Evolutionary conservation across 768 basidiomycete genomes (phyloP), one percentile per base, ranked within the genome.

Genomic region (Mycena latifolia): DNA sequence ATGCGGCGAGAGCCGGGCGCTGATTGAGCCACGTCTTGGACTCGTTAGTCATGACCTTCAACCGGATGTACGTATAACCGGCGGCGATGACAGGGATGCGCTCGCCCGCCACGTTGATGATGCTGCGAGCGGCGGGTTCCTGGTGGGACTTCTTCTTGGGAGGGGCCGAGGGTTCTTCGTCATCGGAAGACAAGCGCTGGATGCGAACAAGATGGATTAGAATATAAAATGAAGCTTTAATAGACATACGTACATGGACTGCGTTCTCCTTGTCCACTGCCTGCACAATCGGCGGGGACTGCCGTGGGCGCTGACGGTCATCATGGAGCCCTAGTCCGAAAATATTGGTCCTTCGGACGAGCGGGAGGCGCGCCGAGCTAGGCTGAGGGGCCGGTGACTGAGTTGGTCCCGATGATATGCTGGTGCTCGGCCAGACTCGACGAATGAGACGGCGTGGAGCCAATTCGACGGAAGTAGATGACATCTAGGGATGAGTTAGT

Each of bases 101-200:
- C 20, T 3, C 12, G 7, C 41, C 20, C 7, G 8, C 59, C 22
- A 61, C 28, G 22, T 46, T 61, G 14, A 10, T 17, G 51, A 61
- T 61, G 60, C 60, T 61, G 41, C 60, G 41, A 22, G 60, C 51
- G 2, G 39, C 60, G 9, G 14, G n/a, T 12, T 53, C 28, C 29
- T 61, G 43, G 41, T 51, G 51, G 3, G 60, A 61, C 20, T 61
- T 61, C 22, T 61, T 53, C n/a, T 28, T 43, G 27, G 37, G 50
- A 39, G 39, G 60, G 7, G 41, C 37, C 3, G 50, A 2, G 1
- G 41, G 39, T 6, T 22, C 46, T 9, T 25, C 20, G 8, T 53
- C 51, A 33, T 60, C 48, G 2, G 37, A 24, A 1, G 48, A 22
- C 20, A 53, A 25, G 14, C 5, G 1, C 37, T 41, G 50, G 6